Base-by-base conservation (phyloP, 805 yeast genomes). In the Candida gorgasii region DNA sequence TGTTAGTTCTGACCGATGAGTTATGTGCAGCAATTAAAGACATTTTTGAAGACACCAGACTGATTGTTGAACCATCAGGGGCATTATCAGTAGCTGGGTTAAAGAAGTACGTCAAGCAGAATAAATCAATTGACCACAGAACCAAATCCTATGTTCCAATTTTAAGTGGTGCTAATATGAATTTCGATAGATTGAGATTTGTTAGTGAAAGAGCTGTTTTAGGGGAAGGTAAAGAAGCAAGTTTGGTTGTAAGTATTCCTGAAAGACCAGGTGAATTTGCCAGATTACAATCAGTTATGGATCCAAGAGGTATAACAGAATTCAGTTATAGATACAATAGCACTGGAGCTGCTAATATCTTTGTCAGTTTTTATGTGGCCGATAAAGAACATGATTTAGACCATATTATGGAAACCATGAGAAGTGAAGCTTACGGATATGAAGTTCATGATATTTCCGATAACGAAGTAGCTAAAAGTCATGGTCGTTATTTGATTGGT, bases 221-320 rank as follows among this genome's bases (percentile, higher is more conserved):
- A n/a, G 99, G 99, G 67, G 98, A 92, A 62, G 99, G 98, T 43
- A 87, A 84, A 53, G 99, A 93, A 69, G 96, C 89, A 5, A 92
- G 95, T 56, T 73, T 93, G 74, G 79, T 86, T 36, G 89, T 90
- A 13, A 83, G 89, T 33, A 89, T 93, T 50, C 97, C 98, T 17
- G 99, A 93, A 62, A 67, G 72, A 34, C 96, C 97, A 14, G 99
- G 98, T 20, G 86, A 95, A 42, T 93, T 93, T 67, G 75, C 78
- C 41, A 78, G 79, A 51, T 74, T 93, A 48, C 95, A 89, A 57
- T 72, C 75, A 28, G 74, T 87, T 33, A 81, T 93, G 34, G 82
- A 83, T 49, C 98, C 99, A 46, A 80, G 98, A 65, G 73, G 83
- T 3, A 89, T 92, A 40, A 93, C 99, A 4, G 99, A 93, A 67